Conservation (phyloP, 2,329 filamentous ascomycete species). For the Trichoderma cornu-damae region DNA sequence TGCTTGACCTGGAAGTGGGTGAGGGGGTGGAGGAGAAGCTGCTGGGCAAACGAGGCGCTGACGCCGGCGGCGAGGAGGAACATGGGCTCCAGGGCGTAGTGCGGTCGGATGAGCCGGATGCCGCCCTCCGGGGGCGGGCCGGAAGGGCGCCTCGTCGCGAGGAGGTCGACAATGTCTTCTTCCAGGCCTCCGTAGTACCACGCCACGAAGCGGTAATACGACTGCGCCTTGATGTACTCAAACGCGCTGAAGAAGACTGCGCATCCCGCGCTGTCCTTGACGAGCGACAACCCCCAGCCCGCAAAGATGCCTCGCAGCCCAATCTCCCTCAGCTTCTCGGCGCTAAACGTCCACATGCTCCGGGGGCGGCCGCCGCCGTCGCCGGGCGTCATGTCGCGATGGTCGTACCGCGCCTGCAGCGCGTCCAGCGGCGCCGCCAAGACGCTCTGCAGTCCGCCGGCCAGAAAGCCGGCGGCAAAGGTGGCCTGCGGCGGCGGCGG, state of each 20-base stretch:
- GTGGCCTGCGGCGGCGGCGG: conserved; percentile 59
- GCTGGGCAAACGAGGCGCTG: conserved; percentile 62
- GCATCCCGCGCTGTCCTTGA: conserved; percentile 65
- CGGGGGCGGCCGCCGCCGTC: conserved; percentile 42
- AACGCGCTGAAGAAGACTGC: conserved; percentile 71
- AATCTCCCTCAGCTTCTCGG: conserved; percentile 61
- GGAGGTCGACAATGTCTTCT: conserved; percentile 46
- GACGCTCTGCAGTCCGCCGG: conserved; percentile 64
- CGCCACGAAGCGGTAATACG: conserved; percentile 63
- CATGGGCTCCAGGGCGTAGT: conserved; percentile 68
- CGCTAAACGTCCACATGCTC: conserved; percentile 70
- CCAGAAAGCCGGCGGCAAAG: conserved; percentile 64
- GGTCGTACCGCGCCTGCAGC: conserved; percentile 67
- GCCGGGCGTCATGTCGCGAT: conserved; percentile 42
- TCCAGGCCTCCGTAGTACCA: conserved; percentile 62
- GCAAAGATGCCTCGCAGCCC: conserved; percentile 68
- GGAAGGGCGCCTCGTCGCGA: conserved; percentile 43
- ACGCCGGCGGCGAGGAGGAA: conserved; percentile 67
- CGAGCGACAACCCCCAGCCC: conserved; percentile 62
- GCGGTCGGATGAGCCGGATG: conserved; percentile 58
- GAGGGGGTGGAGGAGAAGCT: conserved; percentile 65
- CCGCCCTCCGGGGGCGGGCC: conserved; percentile 25
- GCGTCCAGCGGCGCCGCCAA: conserved; percentile 71
- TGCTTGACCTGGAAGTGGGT: conserved; percentile 66
- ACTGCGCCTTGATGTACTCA: conserved; percentile 70